These are phyloP conservation scores for Cyclaneusma minus DNA, from an alignment of 2,329 filamentous ascomycete genomes.

Conservation along the genomic window DNA sequence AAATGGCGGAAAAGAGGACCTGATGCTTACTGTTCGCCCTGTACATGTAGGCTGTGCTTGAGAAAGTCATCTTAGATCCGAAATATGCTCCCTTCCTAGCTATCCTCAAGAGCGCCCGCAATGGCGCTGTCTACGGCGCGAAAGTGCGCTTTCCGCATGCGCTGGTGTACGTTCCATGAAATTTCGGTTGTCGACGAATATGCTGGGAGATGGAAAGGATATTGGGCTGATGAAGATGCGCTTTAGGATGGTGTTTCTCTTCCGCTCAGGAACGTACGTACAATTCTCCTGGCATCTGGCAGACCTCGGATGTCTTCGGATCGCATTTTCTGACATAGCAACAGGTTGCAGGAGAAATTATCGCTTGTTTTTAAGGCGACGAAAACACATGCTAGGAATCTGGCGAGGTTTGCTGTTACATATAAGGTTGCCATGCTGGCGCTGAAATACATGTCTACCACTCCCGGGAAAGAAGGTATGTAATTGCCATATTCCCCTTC, in stretches of 20 bases:
- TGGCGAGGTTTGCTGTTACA: slow-evolving; percentile 78
- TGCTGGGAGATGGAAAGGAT: slow-evolving; percentile 1
- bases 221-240: slow-evolving; percentile 1
- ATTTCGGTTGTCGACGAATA: background rate
- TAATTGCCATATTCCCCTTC: slow-evolving; percentile 1
- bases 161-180: slow-evolving; percentile 45
- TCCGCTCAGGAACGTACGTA: slow-evolving; percentile 76
- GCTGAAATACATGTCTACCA: slow-evolving; percentile 45
- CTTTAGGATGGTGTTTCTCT: slow-evolving; percentile 82
- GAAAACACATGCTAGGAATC: slow-evolving; percentile 76
- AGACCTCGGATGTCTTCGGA: background rate
- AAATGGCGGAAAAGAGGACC: too few species aligned
- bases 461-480: slow-evolving; percentile 42
- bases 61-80: slow-evolving; percentile 67
- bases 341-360: slow-evolving; percentile 59
- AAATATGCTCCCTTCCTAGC: slow-evolving; percentile 72
- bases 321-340: slow-evolving; percentile 3
- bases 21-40: too few species aligned
- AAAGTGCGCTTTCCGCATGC: slow-evolving; percentile 98
- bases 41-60: slow-evolving; percentile 32
- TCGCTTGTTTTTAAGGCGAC: slow-evolving; percentile 72
- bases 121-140: slow-evolving; percentile 90
- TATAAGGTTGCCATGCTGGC: slow-evolving; percentile 76
- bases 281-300: background rate
- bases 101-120: slow-evolving; percentile 83